Evolutionary conservation across 192 early-diverging fungal species (phyloP).

Genomic region (Chytriomyces sp.): DNA sequence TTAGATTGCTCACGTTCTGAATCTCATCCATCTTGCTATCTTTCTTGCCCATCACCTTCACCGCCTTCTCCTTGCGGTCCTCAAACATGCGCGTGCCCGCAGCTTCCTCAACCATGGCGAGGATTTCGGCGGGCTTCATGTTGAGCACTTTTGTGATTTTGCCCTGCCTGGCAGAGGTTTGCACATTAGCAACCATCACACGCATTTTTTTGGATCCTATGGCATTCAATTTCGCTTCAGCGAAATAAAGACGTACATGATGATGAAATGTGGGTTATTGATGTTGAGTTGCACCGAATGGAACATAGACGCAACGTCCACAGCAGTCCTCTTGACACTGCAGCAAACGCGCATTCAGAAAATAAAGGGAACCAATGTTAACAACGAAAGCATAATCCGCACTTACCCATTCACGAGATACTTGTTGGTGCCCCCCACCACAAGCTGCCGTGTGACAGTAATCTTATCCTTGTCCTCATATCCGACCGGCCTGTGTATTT

Average conservation of each 20-base stretch:
- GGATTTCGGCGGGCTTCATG: constrained; percentile 95
- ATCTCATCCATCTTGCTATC: constrained; percentile 95
- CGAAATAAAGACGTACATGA: constrained; percentile 62
- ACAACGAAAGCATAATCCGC: too few relatives aligned
- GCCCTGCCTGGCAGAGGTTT: constrained; percentile 62
- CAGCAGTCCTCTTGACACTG: constrained; percentile 84
- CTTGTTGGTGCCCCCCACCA: constrained; percentile 90
- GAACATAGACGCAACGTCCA: constrained; percentile 87
- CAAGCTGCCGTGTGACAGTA: constrained; percentile 93
- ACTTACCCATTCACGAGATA: constrained; percentile 98
- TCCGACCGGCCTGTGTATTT: constrained; percentile 76
- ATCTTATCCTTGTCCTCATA: constrained; percentile 85
- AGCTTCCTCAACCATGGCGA: constrained; percentile 99
- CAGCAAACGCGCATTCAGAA: too few relatives aligned
- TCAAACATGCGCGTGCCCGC: constrained; percentile 99
- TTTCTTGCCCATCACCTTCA: constrained; percentile 92
- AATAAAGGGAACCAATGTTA: too few relatives aligned
- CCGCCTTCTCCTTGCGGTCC: constrained; percentile 94
- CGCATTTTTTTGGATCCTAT: too few relatives aligned
- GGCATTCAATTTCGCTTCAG: too few relatives aligned
- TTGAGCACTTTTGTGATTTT: constrained; percentile 99
- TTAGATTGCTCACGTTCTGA: constrained; percentile 50
- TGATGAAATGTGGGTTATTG: constrained; percentile 99
- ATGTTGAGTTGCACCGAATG: constrained; percentile 98
- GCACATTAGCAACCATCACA: background rate